A percentile compares a stretch with the other conserved stretches of the same genome.
These are phyloP conservation scores for Phytophthora boehmeriae DNA, from an alignment of 352 stramenopile genomes.

Conservation along the genomic window DNA sequence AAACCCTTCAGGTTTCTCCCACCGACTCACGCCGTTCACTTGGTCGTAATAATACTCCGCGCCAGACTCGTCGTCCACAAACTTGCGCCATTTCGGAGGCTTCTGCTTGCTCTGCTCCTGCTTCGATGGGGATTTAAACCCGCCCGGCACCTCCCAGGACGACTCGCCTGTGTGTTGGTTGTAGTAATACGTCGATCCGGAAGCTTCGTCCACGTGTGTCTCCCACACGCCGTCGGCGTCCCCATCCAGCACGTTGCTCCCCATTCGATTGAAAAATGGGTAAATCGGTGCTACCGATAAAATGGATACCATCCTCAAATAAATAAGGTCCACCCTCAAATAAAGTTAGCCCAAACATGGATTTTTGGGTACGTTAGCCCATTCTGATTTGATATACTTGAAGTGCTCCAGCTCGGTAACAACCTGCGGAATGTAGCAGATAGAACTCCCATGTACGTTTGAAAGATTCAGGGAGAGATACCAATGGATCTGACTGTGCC, in stretches of 20 bases:
- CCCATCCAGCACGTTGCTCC: constrained; percentile 1
- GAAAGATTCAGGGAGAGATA: constrained; percentile 75
- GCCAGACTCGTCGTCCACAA: constrained; percentile 62
- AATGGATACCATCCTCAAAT: no score
- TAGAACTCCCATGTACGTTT: constrained; percentile 91
- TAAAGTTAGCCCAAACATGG: no score
- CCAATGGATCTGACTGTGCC: constrained; percentile 14
- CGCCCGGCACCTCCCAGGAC: constrained; percentile 66
- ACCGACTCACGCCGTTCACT: constrained; percentile 70
- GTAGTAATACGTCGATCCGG: constrained; percentile 76
- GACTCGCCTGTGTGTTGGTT: constrained; percentile 73
- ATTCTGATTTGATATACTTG: constrained; percentile 76
- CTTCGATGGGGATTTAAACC: constrained; percentile 26
- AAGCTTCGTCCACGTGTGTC: constrained; percentile 71
- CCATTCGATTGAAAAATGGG: constrained; percentile 12
- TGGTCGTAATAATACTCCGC: constrained; percentile 81
- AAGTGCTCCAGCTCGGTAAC: constrained; percentile 73
- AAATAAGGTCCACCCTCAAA: no score
- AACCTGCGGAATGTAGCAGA: constrained; percentile 84
- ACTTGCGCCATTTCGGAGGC: constrained; percentile 61
- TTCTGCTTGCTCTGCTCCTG: constrained; percentile 13
- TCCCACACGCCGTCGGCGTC: constrained; percentile 49
- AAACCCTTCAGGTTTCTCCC: constrained; percentile 69
- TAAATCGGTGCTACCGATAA: no score
- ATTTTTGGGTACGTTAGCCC: constrained; percentile 23